phyloP scores from a whole-genome alignment of 2,329 filamentous ascomycete species.

The Aquanectria penicillioides region DNA sequence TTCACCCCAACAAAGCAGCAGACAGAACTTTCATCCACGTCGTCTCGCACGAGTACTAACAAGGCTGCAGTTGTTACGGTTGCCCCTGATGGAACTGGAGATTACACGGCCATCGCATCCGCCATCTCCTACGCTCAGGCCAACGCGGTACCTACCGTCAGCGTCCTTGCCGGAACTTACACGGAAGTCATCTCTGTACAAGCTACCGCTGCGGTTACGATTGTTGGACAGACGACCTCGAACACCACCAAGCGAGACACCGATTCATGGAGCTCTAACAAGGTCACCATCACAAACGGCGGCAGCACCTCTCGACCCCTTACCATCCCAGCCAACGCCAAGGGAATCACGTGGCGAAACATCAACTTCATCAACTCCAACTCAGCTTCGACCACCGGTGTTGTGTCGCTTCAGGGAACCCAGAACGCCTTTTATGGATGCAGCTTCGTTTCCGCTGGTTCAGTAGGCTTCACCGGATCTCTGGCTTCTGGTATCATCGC shows the following conservation, averaged over 20 bases:
- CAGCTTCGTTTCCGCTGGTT: constrained; percentile 52
- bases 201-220: constrained; percentile 53
- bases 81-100: constrained; percentile 53
- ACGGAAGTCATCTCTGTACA: constrained; percentile 52
- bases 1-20: constrained; percentile 19
- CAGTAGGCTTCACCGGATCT: constrained; percentile 37
- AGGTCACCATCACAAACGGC: constrained; percentile 29
- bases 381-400: not conserved
- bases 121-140: constrained; percentile 53
- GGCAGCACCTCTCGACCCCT: constrained; percentile 13
- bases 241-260: constrained; percentile 46
- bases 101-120: constrained; percentile 56
- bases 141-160: constrained; percentile 54
- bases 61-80: constrained; percentile 51
- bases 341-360: constrained; percentile 28
- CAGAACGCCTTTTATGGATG: constrained; percentile 51
- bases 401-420: constrained; percentile 20
- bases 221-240: constrained; percentile 48
- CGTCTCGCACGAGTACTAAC: constrained; percentile 29
- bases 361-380: constrained; percentile 34
- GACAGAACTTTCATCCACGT: no score
- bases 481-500: constrained; percentile 51
- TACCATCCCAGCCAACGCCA: constrained; percentile 7
- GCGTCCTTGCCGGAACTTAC: constrained; percentile 56
- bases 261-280: constrained; percentile 1